Base-by-base conservation (phyloP, 352 stramenopile genomes). In the Globisporangium cystogenes region DNA sequence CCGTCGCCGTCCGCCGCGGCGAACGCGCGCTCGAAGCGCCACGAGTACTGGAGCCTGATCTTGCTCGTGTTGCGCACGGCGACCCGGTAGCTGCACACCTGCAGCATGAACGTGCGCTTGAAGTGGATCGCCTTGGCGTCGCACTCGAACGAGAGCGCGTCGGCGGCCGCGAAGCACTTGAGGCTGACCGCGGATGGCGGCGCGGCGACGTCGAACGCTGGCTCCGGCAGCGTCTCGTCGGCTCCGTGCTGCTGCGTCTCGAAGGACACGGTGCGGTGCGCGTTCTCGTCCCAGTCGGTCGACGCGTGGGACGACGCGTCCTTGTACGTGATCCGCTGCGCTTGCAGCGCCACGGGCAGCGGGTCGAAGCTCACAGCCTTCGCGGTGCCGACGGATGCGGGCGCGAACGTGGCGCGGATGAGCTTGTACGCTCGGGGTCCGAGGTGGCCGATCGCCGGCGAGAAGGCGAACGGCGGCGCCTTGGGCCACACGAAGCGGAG, bases 41-140 rank as follows among this genome's bases (percentile, higher is more conserved):
- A 96, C 14, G 48, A 57, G 43, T 79, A 90, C 35, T 53, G 39
- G 35, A 96, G 40, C 2, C 53, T 60, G 35, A 89, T 93, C 48
- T 85, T 84, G 60, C 84, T 89, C 29, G 59, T 78, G 59, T 96
- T 96, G 1, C 55, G 59, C 18, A 96, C 37, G 0, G 63, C 64
- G 41, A 94, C 75, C 51, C 79, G 82, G 60, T 90, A 70, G 1
- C 74, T 86, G 51, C 80, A 93, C 18, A 83, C 69, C 58, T 96
- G 86, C 16, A 96, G 62, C 82, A 96, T 96, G 51, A 93, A 94
- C 8, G 85, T 96, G 33, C 67, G 76, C 16, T 86, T 78, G 45
- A 96, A 96, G 1, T 60, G 31, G 21, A 96, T 79, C 16, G 57
- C 55, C 4, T 55, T 71, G 2, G 64, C 83, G 43, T 91, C 74